These are phyloP conservation scores for Cucumis cinereus DNA, from an alignment of 306 rosid genomes.

Conservation along the genomic window DNA sequence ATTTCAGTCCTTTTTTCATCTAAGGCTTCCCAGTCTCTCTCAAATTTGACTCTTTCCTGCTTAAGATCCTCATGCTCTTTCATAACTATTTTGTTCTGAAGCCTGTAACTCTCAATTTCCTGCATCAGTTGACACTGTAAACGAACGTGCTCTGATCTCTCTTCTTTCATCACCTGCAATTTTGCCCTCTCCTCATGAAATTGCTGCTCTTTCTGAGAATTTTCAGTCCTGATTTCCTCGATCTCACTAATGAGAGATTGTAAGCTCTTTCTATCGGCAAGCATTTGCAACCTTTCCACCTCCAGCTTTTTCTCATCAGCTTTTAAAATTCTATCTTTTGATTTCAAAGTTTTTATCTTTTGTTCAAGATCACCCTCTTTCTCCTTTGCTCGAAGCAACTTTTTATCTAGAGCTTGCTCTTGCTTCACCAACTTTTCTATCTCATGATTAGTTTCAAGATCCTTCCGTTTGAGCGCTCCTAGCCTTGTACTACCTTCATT, in stretches of 20 bases:
- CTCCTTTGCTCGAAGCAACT: slow-evolving; percentile 67
- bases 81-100: slow-evolving; percentile 33
- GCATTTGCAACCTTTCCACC: slow-evolving; percentile 44
- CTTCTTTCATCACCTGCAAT: slow-evolving; percentile 39
- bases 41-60: slow-evolving; percentile 69
- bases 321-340: slow-evolving; percentile 46
- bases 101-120: slow-evolving; percentile 58
- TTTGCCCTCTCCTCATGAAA: slow-evolving; percentile 46
- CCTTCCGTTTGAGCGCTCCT: slow-evolving; percentile 42
- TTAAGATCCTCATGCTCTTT: slow-evolving; percentile 56
- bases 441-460: slow-evolving; percentile 54
- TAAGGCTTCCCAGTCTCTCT: slow-evolving; percentile 76
- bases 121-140: slow-evolving; percentile 58
- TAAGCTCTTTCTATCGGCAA: slow-evolving; percentile 40
- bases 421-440: slow-evolving; percentile 53
- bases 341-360: slow-evolving; percentile 38
- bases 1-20: slow-evolving; percentile 58
- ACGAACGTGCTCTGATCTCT: slow-evolving; percentile 60
- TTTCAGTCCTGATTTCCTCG: slow-evolving; percentile 41
- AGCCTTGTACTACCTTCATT: slow-evolving; percentile 38
- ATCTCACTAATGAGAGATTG: slow-evolving; percentile 42
- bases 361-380: slow-evolving; percentile 55
- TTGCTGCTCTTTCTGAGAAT: slow-evolving; percentile 42
- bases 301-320: slow-evolving; percentile 53
- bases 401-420: slow-evolving; percentile 53